phyloP scores from a whole-genome alignment of 352 stramenopile species.

The Aphanomyces stellatus region DNA sequence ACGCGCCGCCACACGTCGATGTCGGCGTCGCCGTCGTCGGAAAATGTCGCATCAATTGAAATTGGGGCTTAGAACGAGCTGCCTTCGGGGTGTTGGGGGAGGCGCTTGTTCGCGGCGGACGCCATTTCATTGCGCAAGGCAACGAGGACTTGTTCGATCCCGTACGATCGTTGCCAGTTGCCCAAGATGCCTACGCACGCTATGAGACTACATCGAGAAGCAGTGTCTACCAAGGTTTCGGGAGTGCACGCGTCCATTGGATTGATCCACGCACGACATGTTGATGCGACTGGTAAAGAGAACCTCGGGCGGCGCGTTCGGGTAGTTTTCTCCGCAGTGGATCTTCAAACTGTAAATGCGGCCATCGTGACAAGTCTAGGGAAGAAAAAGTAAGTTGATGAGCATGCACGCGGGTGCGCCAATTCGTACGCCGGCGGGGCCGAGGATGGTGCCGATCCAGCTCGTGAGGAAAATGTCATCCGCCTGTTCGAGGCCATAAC shows the following conservation, averaged over 20 bases:
- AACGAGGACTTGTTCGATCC: conserved; percentile 87
- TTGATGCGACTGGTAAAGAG: conserved; percentile 97
- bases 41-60: background rate
- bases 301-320: conserved; percentile 88
- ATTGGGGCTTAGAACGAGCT: conserved; percentile 87
- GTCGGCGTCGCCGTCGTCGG: background rate
- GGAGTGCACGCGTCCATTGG: conserved; percentile 71
- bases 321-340: conserved; percentile 92
- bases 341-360: conserved; percentile 95
- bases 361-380: conserved; percentile 91
- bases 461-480: conserved; percentile 98
- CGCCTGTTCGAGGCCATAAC: conserved; percentile 91
- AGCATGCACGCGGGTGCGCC: background rate
- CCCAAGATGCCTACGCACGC: conserved; percentile 30
- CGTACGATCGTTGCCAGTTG: conserved; percentile 82
- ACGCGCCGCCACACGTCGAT: background rate
- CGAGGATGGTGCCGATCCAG: conserved; percentile 98
- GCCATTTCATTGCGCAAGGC: conserved; percentile 86
- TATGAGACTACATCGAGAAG: background rate
- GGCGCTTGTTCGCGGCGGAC: conserved; percentile 75
- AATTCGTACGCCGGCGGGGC: conserved; percentile 84
- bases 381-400: background rate
- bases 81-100: conserved; percentile 87
- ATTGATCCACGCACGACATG: conserved; percentile 93
- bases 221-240: conserved; percentile 41